Evolutionary conservation across 169 alveolate genomes (phyloP).

Genomic region (Prorocentrum cordatum): DNA sequence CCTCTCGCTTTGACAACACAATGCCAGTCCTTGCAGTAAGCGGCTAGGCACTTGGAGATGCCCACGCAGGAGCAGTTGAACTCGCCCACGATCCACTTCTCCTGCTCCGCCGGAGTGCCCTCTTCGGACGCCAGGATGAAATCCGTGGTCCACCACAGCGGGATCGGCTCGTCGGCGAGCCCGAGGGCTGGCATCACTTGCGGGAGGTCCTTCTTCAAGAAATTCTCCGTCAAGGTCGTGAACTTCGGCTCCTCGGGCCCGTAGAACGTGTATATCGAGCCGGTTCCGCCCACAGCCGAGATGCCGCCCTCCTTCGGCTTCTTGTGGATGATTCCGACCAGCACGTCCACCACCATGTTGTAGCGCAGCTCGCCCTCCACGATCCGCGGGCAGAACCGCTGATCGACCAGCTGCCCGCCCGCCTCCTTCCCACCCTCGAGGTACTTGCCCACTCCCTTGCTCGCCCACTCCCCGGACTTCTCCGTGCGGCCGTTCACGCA

Average conservation of each 20-base stretch:
- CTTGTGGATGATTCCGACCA: conserved; percentile 9
- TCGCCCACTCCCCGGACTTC: too few relatives aligned
- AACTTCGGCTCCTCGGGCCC: conserved; percentile 22
- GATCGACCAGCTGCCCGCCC: too few relatives aligned
- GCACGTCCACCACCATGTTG: not conserved
- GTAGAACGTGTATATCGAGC: not conserved
- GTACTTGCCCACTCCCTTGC: too few relatives aligned
- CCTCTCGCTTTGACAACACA: too few relatives aligned
- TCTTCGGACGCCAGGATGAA: conserved; percentile 24
- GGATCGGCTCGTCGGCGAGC: conserved; percentile 12
- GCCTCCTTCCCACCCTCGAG: too few relatives aligned
- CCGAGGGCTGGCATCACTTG: conserved; percentile 21
- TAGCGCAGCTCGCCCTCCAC: too few relatives aligned
- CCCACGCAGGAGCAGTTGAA: conserved; percentile 14
- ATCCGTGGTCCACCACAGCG: not conserved
- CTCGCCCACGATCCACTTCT: not conserved
- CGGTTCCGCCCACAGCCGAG: conserved; percentile 29
- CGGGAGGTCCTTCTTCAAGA: conserved; percentile 21
- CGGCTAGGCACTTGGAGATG: too few relatives aligned
- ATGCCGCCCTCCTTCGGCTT: conserved; percentile 33
- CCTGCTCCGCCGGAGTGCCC: conserved; percentile 7
- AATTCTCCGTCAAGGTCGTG: conserved; percentile 12
- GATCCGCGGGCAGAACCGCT: too few relatives aligned
- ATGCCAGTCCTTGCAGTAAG: too few relatives aligned
- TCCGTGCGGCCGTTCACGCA: too few relatives aligned